Evolutionary conservation across 2,329 filamentous ascomycete species (phyloP), one percentile per base, ranked within the genome.

Genomic region (Talaromyces verruculosus): DNA sequence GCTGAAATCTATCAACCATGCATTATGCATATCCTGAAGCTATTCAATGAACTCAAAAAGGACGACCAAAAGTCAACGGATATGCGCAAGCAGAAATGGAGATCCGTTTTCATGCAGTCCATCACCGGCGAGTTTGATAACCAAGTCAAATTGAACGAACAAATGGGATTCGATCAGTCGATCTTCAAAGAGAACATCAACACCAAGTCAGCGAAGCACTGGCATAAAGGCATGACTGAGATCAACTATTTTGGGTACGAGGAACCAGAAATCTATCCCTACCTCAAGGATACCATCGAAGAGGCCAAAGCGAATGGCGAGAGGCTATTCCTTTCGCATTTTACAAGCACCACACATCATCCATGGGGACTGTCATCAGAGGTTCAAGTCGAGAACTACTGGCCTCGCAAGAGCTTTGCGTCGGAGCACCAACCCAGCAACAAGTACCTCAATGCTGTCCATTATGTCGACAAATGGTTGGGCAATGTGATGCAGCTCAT

Each of bases 171-270:
- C 63, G 55, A 72, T 6, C 63, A 74, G 37, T 66, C 69, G 0
- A 71, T 79, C 15, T 69, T 71, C 37, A 73, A 73, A 25, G 74
- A 77, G 41, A 69, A 70, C 19, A 69, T 79, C 7, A 67, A 67
- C 5, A 66, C 72, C n/a, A 63, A 67, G 5, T 64, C 59, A 1
- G 73, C 76, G n/a, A 76, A 74, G 58, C 69, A 77, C 68, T 81
- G 69, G 67, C 76, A 68, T 69, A 65, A 66, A 61, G 72, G 33
- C 61, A 73, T 66, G 69, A 63, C 70, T 49, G 72, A 76, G 62
- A 70, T 76, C 65, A 82, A 82, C 67, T 82, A 82, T 66, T 82
- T 82, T 69, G 80, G 80, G 66, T 75, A 71, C 60, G 68, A 79
- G 1, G 80, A 82, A 68, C 70, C 72, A 2, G 78, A 78, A 63